Percentiles rank a stretch among this genome's conserved stretches.
Evolutionary conservation across 192 early-diverging fungal genomes (phyloP).

Genomic region (Mortierella antarctica): DNA sequence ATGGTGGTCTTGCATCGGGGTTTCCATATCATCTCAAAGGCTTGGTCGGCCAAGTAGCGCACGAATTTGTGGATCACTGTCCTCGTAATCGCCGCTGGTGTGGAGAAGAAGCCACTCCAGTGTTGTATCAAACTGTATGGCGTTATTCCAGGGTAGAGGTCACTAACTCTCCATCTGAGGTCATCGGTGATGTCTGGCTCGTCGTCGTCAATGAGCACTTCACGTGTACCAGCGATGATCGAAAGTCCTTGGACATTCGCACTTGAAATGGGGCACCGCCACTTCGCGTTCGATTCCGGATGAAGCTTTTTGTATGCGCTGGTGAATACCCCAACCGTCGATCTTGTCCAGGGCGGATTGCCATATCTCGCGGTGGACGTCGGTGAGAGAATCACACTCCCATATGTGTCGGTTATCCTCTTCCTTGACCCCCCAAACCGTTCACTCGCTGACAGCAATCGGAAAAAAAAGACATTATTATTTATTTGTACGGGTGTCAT

Average conservation of each 20-base stretch:
- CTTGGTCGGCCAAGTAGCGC: not conserved
- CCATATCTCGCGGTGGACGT: not conserved
- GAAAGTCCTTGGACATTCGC: not conserved
- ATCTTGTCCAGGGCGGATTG: too few species aligned
- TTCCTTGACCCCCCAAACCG: not conserved
- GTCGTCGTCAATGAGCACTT: not conserved
- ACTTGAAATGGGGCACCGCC: not conserved
- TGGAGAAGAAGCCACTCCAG: not conserved
- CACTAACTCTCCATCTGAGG: not conserved
- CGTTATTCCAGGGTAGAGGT: not conserved
- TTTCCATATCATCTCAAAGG: not conserved
- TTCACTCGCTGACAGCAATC: too few species aligned
- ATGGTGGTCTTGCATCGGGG: constrained; percentile 1
- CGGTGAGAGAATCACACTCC: too few species aligned
- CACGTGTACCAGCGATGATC: not conserved
- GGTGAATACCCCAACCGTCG: too few species aligned
- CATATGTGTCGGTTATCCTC: constrained; percentile 17
- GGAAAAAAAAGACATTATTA: too few species aligned
- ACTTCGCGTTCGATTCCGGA: not conserved
- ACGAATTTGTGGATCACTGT: not conserved
- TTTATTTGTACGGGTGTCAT: too few species aligned
- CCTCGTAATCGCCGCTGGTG: not conserved
- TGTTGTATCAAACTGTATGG: not conserved
- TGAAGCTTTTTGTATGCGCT: too few species aligned
- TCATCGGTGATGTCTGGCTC: not conserved